These are phyloP conservation scores for Tetrapisispora phaffii DNA, from an alignment of 805 yeast genomes.

Conservation along the genomic window DNA sequence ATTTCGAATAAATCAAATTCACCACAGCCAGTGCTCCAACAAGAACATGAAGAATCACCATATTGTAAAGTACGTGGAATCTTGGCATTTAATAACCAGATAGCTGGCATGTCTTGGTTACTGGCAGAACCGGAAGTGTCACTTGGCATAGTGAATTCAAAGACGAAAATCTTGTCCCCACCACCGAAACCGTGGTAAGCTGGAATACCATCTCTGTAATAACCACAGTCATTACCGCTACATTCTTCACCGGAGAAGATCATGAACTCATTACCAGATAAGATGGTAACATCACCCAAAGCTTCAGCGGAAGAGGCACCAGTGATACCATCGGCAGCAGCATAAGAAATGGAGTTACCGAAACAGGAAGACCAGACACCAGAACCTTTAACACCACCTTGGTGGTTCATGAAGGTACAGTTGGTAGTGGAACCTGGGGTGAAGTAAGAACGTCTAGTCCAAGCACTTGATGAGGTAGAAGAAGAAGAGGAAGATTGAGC, in stretches of 20 bases:
- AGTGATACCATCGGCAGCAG: slow-evolving; percentile 65
- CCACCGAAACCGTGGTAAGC: slow-evolving; percentile 95
- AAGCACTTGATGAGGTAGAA: slow-evolving; percentile 40
- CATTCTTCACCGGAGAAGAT: slow-evolving; percentile 70
- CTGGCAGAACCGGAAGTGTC: slow-evolving; percentile 39
- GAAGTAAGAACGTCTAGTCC: slow-evolving; percentile 73
- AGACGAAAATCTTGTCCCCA: slow-evolving; percentile 69
- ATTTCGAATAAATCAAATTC: slow-evolving; percentile 93
- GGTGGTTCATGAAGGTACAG: slow-evolving; percentile 73
- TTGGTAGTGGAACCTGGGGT: slow-evolving; percentile 62
- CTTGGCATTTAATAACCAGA: slow-evolving; percentile 91
- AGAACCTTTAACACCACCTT: slow-evolving; percentile 76
- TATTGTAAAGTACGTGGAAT: slow-evolving; percentile 95
- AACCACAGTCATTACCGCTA: slow-evolving; percentile 62
- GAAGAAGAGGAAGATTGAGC: slow-evolving; percentile 32
- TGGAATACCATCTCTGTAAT: slow-evolving; percentile 74
- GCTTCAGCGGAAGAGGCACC: slow-evolving; percentile 62
- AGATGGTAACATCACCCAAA: slow-evolving; percentile 56
- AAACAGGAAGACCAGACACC: slow-evolving; percentile 81
- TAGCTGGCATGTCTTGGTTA: slow-evolving; percentile 95
- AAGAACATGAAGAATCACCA: slow-evolving; percentile 76
- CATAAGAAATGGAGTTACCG: slow-evolving; percentile 88
- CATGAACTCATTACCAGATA: slow-evolving; percentile 68
- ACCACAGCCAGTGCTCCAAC: slow-evolving; percentile 97
- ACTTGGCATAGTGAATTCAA: slow-evolving; percentile 90